Base-by-base conservation (phyloP, 257 asterid species). In the Verbascum thapsus region DNA sequence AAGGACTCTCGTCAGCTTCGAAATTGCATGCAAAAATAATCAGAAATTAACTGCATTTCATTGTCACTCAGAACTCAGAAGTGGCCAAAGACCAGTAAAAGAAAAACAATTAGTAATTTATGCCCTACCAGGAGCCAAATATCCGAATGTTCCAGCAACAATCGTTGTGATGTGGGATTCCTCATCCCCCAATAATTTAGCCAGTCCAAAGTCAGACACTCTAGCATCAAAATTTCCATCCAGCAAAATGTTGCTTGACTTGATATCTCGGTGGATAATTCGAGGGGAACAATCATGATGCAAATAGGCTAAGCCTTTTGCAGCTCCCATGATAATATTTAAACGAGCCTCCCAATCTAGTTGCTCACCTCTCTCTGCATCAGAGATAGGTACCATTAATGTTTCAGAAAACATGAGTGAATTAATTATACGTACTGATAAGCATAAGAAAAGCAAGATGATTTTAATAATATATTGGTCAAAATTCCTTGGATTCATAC, bases 221-320 rank as follows among this genome's bases (percentile, higher is more conserved):
- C 96, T 83, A 68, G 98, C 98, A 70, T 85, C 95, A 66, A 88
- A 84, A 80, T 82, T 82, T 13, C 85, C 95, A 64, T 91, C 98
- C 43, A 91, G 94, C 71, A 91, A 80, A 80, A 91, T 86, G 78
- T 91, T 91, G 87, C 96, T 91, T 4, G 98, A 72, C 81, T 91
- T 91, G 61, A 88, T 91, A 76, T 91, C 98, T 18, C 98, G 88
- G 70, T 91, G 98, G 53, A 91, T 83, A 50, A 91, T 85, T 62
- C 98, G 85, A 70, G 98, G 98, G 10, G 96, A 84, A 77, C 96
- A 91, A 62, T 91, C 96, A 76, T 86, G 98, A 80, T 91, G 98
- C 74, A 91, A 78, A 79, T 91, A 91, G n/a, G 96, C 92, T 7
- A 91, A 80, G 68, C 98, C 95, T 77, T 88, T 86, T 37, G 96